Evolutionary conservation across 2,329 filamentous ascomycete genomes (phyloP), one percentile per base, ranked within the genome.

Genomic region (Rutstroemia sp.): DNA sequence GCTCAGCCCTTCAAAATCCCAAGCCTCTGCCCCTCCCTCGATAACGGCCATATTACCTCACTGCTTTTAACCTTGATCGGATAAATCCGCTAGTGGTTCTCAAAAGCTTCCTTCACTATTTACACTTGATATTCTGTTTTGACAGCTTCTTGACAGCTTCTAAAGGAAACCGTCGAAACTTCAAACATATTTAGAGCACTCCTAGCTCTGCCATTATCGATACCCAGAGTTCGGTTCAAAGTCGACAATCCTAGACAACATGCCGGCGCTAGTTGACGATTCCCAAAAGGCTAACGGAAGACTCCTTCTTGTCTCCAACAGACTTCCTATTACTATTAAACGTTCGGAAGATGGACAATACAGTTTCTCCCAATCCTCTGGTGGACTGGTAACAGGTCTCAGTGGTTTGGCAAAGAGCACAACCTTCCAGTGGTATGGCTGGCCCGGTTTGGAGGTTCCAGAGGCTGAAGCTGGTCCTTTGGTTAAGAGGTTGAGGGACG

Each of bases 401-500:
- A 95, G 89, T 64, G 94, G 94, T 25, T 76, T 97, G 57, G 87
- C 89, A 66, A 96, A 96, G 74, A 88, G 89, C 34, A 96, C 90
- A 25, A 92, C 86, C 64, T 97, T 97, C 73, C 89, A 94, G 72
- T 99, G 94, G 94, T 97, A 97, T 73, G 94, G 94, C 64, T 97
- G 94, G 92, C 92, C 94, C 0, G 94, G 94, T 39, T 75, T 96
- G 49, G 90, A 97, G 72, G 84, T 97, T 4, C 92, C 92, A 41
- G 89, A 95, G 61, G 81, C 84, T 55, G 92, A 97, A 72, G 81
- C 89, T 45, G 77, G 80, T 2, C 78, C 80, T 56, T 84, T 99
- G 71, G 87, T 83, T 68, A 79, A 87, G 68, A 84, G 87, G 61
- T 76, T 97, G 68, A 88, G 89, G 74, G 84, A 94, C 21, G 88